Percentiles rank a stretch among this genome's conserved stretches.
Evolutionary conservation across 192 early-diverging fungal species (phyloP).

Genomic region (Coemansia sp.): DNA sequence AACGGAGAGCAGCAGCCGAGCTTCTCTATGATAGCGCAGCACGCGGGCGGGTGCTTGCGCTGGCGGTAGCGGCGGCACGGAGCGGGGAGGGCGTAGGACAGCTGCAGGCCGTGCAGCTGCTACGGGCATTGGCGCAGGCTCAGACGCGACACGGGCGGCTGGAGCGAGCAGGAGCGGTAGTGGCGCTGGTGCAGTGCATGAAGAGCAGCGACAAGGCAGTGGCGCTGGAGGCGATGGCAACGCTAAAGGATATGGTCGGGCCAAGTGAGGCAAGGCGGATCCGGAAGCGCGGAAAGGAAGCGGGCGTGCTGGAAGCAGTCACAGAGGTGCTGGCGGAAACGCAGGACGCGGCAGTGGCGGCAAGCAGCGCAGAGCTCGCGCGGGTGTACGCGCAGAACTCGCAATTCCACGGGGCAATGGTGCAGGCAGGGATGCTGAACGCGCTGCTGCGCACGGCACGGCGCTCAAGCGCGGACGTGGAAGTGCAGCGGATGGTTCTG

Average conservation of each 20-base stretch:
- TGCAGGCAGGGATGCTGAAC: constrained; percentile 23
- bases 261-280: constrained; percentile 2
- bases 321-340: constrained; percentile 8
- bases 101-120: constrained; percentile 12
- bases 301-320: constrained; percentile 20
- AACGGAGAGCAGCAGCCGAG: constrained; percentile 23
- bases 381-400: constrained; percentile 27
- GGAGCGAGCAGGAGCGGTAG: constrained; percentile 14
- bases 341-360: constrained; percentile 12
- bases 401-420: constrained; percentile 25
- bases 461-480: constrained; percentile 16
- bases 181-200: constrained; percentile 22
- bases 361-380: constrained; percentile 15
- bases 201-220: constrained; percentile 16
- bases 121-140: constrained; percentile 23
- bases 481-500: constrained; percentile 30
- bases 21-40: constrained; percentile 31
- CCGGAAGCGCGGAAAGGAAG: constrained; percentile 14
- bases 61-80: constrained; percentile 13
- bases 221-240: constrained; percentile 11
- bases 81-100: constrained; percentile 2
- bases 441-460: constrained; percentile 35
- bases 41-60: constrained; percentile 9
- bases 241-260: constrained; percentile 29
- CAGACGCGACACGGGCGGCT: constrained; percentile 9